Evolutionary conservation across 2,329 filamentous ascomycete genomes (phyloP), one percentile per base, ranked within the genome.

Genomic region (Aspergillus fructus): DNA sequence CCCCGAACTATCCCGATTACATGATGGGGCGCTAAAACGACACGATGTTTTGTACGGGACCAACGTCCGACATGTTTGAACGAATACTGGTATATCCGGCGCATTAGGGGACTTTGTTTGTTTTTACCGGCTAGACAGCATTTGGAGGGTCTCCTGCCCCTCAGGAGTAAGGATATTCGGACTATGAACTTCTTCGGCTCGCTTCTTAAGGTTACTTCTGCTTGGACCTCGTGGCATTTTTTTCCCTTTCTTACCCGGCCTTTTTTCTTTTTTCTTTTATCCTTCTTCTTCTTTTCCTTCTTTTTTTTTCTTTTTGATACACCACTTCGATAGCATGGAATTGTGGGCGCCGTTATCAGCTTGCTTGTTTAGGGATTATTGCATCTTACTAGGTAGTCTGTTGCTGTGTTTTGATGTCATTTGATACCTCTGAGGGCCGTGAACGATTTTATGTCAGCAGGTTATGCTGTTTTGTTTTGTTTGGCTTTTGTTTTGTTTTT

Each of bases 11-110:
- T 66, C 75, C 76, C 57, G 77, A 79, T 65, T 79, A 79, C 68
- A 79, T 79, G 77, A 76, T 79, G 71, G 77, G 77, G 62, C 75
- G 77, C 59, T 79, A 70, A 72, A 61, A 49, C 48, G 55, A 59
- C 59, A 62, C 58, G 58, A 66, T 64, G 59, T 62, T 63, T 62
- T 66, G 56, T 62, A 55, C 55, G 59, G 63, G 66, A 63, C 67
- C 74, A 68, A 76, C 73, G 73, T 72, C 71, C 71, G 72, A 68
- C 71, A 76, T 74, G 74, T 74, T 58, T 75, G 76, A 66, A 73
- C 71, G 71, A 74, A 64, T 68, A 70, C 65, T 72, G 68, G 70
- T 69, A 66, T 72, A 70, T 69, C 67, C 69, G 74, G 74, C 74
- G 74, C 69, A 74, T 69, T 72, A 65, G 68, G 69, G 27, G 62